Percentiles rank a stretch among this genome's conserved stretches.
These are phyloP conservation scores for Rhizopogon vesiculosus DNA, from an alignment of 768 basidiomycete genomes.

Conservation along the genomic window DNA sequence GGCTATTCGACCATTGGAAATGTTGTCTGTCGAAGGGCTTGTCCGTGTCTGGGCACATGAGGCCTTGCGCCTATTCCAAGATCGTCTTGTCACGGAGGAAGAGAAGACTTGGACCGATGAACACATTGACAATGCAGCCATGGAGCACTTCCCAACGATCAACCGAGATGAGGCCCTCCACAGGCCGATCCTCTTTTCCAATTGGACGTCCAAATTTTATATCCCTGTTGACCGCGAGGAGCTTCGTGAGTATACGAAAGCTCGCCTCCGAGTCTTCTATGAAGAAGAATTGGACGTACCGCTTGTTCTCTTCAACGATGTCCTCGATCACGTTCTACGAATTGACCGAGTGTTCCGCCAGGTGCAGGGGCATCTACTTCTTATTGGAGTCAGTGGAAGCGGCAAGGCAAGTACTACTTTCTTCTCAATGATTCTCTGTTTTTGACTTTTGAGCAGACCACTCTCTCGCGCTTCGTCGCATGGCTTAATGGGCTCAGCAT, in stretches of 20 bases:
- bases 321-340: slow-evolving; percentile 94
- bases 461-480: slow-evolving; percentile 94
- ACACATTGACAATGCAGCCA: slow-evolving; percentile 76
- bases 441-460: slow-evolving; percentile 59
- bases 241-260: slow-evolving; percentile 94
- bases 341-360: slow-evolving; percentile 99
- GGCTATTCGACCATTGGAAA: slow-evolving; percentile 90
- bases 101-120: slow-evolving; percentile 96
- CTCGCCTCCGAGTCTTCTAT: slow-evolving; percentile 95
- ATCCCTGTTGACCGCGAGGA: slow-evolving; percentile 91
- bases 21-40: slow-evolving; percentile 90
- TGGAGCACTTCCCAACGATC: slow-evolving; percentile 92
- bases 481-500: slow-evolving; percentile 99
- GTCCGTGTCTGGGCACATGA: slow-evolving; percentile 99
- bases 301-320: slow-evolving; percentile 97
- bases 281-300: slow-evolving; percentile 98
- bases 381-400: slow-evolving; percentile 97
- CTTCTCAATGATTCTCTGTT: slow-evolving; percentile 2
- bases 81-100: slow-evolving; percentile 89
- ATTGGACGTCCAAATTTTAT: slow-evolving; percentile 98
- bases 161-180: slow-evolving; percentile 79
- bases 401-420: slow-evolving; percentile 70
- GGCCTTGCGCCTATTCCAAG: slow-evolving; percentile 94
- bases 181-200: slow-evolving; percentile 95
- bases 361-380: slow-evolving; percentile 90